Base-by-base conservation (phyloP, 768 basidiomycete species). In the Tricholoma saponaceum region DNA sequence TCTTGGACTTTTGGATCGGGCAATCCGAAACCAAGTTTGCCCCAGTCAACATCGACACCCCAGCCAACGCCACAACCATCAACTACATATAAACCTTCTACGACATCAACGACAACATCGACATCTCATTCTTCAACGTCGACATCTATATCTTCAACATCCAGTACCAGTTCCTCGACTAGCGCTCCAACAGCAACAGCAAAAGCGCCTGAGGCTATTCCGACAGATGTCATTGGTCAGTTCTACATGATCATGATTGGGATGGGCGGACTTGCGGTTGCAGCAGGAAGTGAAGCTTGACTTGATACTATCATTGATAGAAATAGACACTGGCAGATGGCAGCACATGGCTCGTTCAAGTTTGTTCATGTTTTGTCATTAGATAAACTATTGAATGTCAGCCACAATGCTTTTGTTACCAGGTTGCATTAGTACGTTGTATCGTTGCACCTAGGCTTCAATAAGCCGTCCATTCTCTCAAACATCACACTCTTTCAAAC, bases 1-100 rank as follows among this genome's bases (percentile, higher is more conserved):
- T 60, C 67, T 13, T 85, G 83, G 83, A 70, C 66, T 39, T 49
- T 49, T 16, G 47, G 47, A 44, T 58, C 44, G 3, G 58, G 67
- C 4, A 43, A 60, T 61, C 20, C 47, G 51, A 70, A 43, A 52
- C 58, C 32, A 32, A 32, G 30, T 18, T 25, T 32, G 28, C 51
- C 51, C 3, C 51, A 60, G 41, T 59, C 62, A 3, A 60, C 60
- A 18, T 51, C 62, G 13, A 54, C 54, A 20, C 25, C 54, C 58
- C 65, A 30, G 56, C 64, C 51, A 51, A 71, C 39, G 51, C 58
- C 33, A 7, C 26, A 53, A 16, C 37, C 52, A 4, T 35, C 51
- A 1, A 30, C 51, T 52, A 23, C 51, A 6, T 39, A 20, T 8
- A 33, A 25, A 22, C 20, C 33, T 10, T 14, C 51, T 13, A n/a